Base-by-base conservation (phyloP, 805 yeast genomes). In the Monosporozyma solicola region DNA sequence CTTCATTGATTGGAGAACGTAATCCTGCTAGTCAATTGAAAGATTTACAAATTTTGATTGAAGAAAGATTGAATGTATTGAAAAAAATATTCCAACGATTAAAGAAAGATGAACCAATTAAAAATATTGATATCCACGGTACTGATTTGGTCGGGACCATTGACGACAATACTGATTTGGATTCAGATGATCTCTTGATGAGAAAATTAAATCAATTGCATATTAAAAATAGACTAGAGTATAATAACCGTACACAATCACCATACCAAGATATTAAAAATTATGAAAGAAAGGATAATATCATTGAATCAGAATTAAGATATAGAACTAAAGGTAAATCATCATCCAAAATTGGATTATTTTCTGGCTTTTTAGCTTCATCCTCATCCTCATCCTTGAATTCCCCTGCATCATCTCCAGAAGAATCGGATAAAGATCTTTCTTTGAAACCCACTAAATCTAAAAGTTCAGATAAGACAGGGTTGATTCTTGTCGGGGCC, bases 61-160 rank as follows among this genome's bases (percentile, higher is more conserved):
- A 54, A 25, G 60, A 59, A 41, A 54, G 62, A 48, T 48, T 61
- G 16, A 31, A 43, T 1, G 56, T 58, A 20, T 31, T 60, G 15
- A 43, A 53, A 15, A 53, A 39, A 29, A 32, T 59, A 11, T 54
- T 61, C 29, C 31, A 54, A 20, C 54, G 58, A 33, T 47, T 60
- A 39, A 51, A 54, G 25, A 47, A 54, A 3, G 46, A 51, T 27
- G 55, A 55, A 32, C 57, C 59, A 20, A 58, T 57, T n/a, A 37
- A 49, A 11, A 54, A 55, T 35, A 41, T 48, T 11, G 61, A 55
- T 55, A 59, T 65, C n/a, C 60, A 61, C 51, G 61, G 60, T 31
- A 59, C 68, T 11, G 70, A 65, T 50, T 33, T 66, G 3, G 60
- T 61, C 50, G 69, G 69, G 11, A 59, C 66, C 5, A 55, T 62